Percentiles rank a stretch among this genome's conserved stretches.
These are phyloP conservation scores for Cairneyella variabilis DNA, from an alignment of 495 filamentous ascomycete genomes.

Conservation along the genomic window DNA sequence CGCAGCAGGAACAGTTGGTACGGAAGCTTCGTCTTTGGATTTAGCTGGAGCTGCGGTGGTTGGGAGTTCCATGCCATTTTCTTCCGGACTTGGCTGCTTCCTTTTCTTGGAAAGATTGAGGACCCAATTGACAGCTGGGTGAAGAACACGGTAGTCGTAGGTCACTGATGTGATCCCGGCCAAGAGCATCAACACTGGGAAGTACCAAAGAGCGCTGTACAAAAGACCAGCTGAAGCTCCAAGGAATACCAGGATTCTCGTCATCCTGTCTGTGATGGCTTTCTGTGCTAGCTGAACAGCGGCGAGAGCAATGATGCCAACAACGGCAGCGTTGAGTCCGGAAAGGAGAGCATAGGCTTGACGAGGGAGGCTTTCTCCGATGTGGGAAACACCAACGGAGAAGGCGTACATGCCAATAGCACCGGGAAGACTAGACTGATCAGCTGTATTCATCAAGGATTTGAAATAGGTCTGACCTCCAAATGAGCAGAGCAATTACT, in stretches of 20 bases:
- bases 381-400: slow-evolving; percentile 60
- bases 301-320: slow-evolving; percentile 76
- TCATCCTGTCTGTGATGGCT: slow-evolving; percentile 69
- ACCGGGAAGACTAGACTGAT: slow-evolving; percentile 56
- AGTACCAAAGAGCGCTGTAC: slow-evolving; percentile 82
- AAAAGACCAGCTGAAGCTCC: slow-evolving; percentile 65
- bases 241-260: slow-evolving; percentile 66
- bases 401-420: slow-evolving; percentile 75
- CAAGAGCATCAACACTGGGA: slow-evolving; percentile 63
- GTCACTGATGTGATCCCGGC: slow-evolving; percentile 49
- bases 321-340: slow-evolving; percentile 73
- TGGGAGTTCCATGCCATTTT: slow-evolving; percentile 7
- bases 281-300: slow-evolving; percentile 71
- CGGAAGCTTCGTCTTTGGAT: neutral
- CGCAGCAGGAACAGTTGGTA: neutral
- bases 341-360: slow-evolving; percentile 73
- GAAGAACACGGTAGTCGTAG: slow-evolving; percentile 58
- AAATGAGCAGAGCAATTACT: slow-evolving; percentile 62
- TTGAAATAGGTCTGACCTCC: slow-evolving; percentile 47
- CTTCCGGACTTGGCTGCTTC: slow-evolving; percentile 6
- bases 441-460: neutral
- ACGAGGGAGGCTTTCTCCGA: slow-evolving; percentile 55
- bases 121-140: slow-evolving; percentile 12
- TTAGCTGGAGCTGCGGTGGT: neutral
- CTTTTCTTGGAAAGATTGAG: neutral